Percentiles rank a stretch among this genome's conserved stretches.
These are phyloP conservation scores for Cucurbitaria berberidis DNA, from an alignment of 2,329 filamentous ascomycete genomes.

Conservation along the genomic window DNA sequence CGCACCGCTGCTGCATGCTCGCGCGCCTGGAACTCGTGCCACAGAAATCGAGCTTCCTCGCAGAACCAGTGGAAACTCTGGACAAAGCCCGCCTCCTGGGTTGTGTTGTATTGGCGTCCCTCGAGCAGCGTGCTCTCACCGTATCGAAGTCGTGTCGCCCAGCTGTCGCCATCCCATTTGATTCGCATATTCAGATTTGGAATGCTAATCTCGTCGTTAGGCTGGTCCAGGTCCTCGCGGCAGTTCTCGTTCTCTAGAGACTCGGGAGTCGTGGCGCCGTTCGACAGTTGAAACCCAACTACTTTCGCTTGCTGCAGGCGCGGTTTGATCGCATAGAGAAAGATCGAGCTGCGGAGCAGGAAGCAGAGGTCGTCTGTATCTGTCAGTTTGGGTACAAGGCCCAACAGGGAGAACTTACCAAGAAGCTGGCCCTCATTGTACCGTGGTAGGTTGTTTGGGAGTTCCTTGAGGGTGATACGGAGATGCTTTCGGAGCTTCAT, in stretches of 20 bases:
- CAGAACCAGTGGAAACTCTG: slow-evolving; percentile 18
- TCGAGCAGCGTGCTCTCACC: slow-evolving; percentile 9
- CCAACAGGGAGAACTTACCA: not conserved
- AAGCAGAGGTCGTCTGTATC: slow-evolving; percentile 12
- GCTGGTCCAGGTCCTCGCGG: not conserved
- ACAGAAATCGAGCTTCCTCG: slow-evolving; percentile 14
- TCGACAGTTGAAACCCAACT: not conserved
- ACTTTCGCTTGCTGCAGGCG: not conserved
- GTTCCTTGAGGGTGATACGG: slow-evolving; percentile 4
- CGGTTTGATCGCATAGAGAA: slow-evolving; percentile 8
- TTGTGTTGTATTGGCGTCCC: slow-evolving; percentile 2
- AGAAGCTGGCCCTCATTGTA: slow-evolving; percentile 11
- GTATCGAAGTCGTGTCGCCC: slow-evolving; percentile 9
- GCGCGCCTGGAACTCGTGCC: slow-evolving; percentile 12
- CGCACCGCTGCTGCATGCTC: slow-evolving; percentile 2
- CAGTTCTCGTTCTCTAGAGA: not conserved
- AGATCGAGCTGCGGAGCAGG: slow-evolving; percentile 12
- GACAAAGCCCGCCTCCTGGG: not conserved
- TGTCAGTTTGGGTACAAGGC: not conserved
- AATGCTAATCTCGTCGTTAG: not conserved
- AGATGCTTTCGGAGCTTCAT: slow-evolving; percentile 4
- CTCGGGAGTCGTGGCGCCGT: not conserved
- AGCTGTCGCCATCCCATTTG: slow-evolving; percentile 7
- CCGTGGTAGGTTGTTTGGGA: slow-evolving; percentile 5
- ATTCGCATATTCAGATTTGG: slow-evolving; percentile 6